A percentile compares a stretch with the other conserved stretches of the same genome.
These are phyloP conservation scores for Phialophora chinensis DNA, from an alignment of 2,329 filamentous ascomycete genomes.

Conservation along the genomic window DNA sequence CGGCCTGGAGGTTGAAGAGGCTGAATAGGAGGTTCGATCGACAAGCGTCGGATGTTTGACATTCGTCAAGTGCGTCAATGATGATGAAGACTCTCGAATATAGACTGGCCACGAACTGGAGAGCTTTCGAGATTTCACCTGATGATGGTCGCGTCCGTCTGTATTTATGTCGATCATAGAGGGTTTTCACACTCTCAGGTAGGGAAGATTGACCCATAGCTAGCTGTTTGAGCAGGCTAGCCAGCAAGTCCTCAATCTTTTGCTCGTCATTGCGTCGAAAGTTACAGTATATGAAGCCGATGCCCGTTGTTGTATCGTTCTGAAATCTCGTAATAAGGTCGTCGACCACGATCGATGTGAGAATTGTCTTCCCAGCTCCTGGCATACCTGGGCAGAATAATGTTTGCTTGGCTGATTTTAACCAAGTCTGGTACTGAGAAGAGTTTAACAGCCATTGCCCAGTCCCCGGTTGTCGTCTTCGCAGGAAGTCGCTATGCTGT, in stretches of 20 bases:
- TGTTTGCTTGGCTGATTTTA: constrained; percentile 39
- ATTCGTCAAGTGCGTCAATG: constrained; percentile 40
- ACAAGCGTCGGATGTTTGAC: constrained; percentile 1
- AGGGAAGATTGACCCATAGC: constrained; percentile 20
- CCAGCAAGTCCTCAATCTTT: constrained; percentile 38
- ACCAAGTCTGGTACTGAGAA: constrained; percentile 45
- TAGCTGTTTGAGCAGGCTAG: constrained; percentile 29
- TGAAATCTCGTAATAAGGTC: constrained; percentile 43
- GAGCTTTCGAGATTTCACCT: constrained; percentile 18
- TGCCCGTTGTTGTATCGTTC: constrained; percentile 40
- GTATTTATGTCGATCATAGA: constrained; percentile 13
- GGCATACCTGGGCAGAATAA: constrained; percentile 58
- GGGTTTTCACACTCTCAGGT: constrained; percentile 13
- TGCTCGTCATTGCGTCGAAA: constrained; percentile 50
- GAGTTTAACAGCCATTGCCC: constrained; percentile 54
- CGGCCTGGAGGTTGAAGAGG: constrained; percentile 38
- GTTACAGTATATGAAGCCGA: constrained; percentile 58
- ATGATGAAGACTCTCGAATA: constrained; percentile 34
- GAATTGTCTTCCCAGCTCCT: constrained; percentile 58
- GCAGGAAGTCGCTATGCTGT: constrained; percentile 50
- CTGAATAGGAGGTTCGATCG: constrained; percentile 20
- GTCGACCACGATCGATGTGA: constrained; percentile 52
- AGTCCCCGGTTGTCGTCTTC: constrained; percentile 47
- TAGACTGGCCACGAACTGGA: constrained; percentile 4
- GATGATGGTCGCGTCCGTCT: constrained; percentile 9